Percentiles rank a stretch among this genome's conserved stretches.
These are phyloP conservation scores for Penicillium diatomitis DNA, from an alignment of 495 filamentous ascomycete species.

Conservation along the genomic window DNA sequence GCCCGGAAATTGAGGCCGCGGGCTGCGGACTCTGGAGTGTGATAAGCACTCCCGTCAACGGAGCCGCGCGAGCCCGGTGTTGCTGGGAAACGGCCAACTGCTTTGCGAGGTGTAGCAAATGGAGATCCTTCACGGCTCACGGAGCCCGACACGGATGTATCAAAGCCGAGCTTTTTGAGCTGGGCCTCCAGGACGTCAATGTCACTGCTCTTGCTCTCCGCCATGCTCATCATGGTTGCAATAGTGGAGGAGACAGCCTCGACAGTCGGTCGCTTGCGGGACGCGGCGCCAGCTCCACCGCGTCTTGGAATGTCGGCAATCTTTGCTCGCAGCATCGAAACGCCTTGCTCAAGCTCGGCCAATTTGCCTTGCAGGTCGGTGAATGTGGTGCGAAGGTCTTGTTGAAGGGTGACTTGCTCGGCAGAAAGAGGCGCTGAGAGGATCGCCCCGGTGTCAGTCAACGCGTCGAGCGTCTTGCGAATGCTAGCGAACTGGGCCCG, in stretches of 20 bases:
- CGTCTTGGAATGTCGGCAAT: slow-evolving; percentile 46
- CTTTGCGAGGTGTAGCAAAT: slow-evolving; percentile 49
- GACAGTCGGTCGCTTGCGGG: slow-evolving; percentile 60
- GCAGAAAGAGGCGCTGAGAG: slow-evolving; percentile 65
- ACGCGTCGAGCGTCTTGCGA: slow-evolving; percentile 56
- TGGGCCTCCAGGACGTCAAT: slow-evolving; percentile 83
- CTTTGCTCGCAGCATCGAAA: slow-evolving; percentile 74
- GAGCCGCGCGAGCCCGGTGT: slow-evolving; percentile 35
- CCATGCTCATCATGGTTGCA: slow-evolving; percentile 83
- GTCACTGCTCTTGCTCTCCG: slow-evolving; percentile 76
- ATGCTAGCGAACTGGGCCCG: slow-evolving; percentile 64
- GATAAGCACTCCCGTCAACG: slow-evolving; percentile 38
- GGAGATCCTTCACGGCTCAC: slow-evolving; percentile 51
- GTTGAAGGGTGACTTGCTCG: slow-evolving; percentile 73
- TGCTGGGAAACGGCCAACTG: slow-evolving; percentile 23
- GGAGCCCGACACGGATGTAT: slow-evolving; percentile 35
- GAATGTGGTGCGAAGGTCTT: slow-evolving; percentile 65
- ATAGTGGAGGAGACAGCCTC: slow-evolving; percentile 90
- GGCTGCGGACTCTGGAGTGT: slow-evolving; percentile 46
- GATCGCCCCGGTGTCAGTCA: slow-evolving; percentile 53
- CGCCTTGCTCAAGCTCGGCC: slow-evolving; percentile 66
- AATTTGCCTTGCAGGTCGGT: slow-evolving; percentile 61
- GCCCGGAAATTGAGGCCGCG: slow-evolving; percentile 30
- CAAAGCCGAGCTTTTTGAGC: slow-evolving; percentile 60
- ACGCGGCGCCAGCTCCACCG: slow-evolving; percentile 30